Conservation (phyloP, 2,329 filamentous ascomycete genomes). For the Fusarium goolgardi region DNA sequence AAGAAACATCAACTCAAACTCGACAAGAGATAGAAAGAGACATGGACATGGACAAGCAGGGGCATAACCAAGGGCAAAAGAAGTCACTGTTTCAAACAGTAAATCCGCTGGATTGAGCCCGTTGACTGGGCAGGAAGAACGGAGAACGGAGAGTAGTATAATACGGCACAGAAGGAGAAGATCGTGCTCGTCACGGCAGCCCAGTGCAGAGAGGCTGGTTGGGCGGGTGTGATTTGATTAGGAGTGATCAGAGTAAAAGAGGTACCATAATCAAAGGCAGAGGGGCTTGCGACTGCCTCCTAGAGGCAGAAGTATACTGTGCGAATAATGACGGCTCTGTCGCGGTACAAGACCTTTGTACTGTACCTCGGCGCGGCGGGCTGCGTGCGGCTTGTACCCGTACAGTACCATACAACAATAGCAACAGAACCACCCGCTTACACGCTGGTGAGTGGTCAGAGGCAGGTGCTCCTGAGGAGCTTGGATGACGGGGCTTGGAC, state of each 20-base stretch:
- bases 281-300: slow-evolving; percentile 44
- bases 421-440: slow-evolving; percentile 38
- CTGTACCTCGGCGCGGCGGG: slow-evolving; percentile 52
- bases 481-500: slow-evolving; percentile 42
- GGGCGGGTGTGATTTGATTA: slow-evolving; percentile 21
- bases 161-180: slow-evolving; percentile 4
- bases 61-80: background rate
- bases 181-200: slow-evolving; percentile 1
- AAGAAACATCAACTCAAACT: slow-evolving; percentile 16
- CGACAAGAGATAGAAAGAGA: slow-evolving; percentile 7
- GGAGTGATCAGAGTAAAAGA: slow-evolving; percentile 34
- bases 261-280: slow-evolving; percentile 39
- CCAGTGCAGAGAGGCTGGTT: background rate
- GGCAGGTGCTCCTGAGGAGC: slow-evolving; percentile 37
- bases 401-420: slow-evolving; percentile 55
- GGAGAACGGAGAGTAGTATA: background rate
- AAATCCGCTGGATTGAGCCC: slow-evolving; percentile 30
- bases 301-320: slow-evolving; percentile 52
- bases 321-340: slow-evolving; percentile 35
- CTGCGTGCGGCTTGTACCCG: slow-evolving; percentile 50
- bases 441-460: slow-evolving; percentile 43
- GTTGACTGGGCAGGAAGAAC: slow-evolving; percentile 32
- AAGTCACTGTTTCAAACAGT: slow-evolving; percentile 34
- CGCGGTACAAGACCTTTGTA: slow-evolving; percentile 52
- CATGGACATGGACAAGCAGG: slow-evolving; percentile 19